Conservation (phyloP, 306 rosid genomes). For the Argentina anserina region DNA sequence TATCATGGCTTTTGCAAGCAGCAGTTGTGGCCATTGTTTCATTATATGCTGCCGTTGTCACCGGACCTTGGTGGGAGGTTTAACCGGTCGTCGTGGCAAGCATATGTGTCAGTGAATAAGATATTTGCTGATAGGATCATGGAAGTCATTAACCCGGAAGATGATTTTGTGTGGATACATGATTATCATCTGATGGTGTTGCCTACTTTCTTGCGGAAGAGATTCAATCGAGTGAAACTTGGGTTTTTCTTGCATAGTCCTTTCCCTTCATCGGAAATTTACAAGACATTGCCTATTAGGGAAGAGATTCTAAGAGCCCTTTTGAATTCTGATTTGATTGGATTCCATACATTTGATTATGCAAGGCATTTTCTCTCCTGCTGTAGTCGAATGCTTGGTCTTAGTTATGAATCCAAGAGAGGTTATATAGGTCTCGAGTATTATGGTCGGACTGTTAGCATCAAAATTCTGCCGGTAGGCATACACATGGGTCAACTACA, state of each 20-base stretch:
- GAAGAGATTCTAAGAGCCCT: conserved; percentile 76
- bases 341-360: conserved; percentile 85
- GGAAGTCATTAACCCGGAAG: conserved; percentile 90
- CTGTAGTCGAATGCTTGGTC: conserved; percentile 85
- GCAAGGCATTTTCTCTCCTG: conserved; percentile 81
- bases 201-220: conserved; percentile 82
- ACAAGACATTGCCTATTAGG: conserved; percentile 70
- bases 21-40: conserved; percentile 81
- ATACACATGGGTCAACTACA: conserved; percentile 80
- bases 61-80: conserved; percentile 81
- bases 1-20: conserved; percentile 88
- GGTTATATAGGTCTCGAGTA: conserved; percentile 84
- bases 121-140: conserved; percentile 79
- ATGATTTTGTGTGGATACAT: conserved; percentile 83
- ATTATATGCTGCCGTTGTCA: conserved; percentile 74
- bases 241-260: conserved; percentile 90
- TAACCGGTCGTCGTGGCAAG: conserved; percentile 70
- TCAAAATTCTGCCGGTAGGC: conserved; percentile 85
- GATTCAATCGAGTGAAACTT: conserved; percentile 67
- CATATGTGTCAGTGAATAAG: conserved; percentile 74
- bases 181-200: conserved; percentile 86
- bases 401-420: conserved; percentile 66
- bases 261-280: conserved; percentile 78
- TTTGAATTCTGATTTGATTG: conserved; percentile 74
- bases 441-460: conserved; percentile 76